Conservation (phyloP, 495 filamentous ascomycete species). For the Hypomontagnella monticulosa region DNA sequence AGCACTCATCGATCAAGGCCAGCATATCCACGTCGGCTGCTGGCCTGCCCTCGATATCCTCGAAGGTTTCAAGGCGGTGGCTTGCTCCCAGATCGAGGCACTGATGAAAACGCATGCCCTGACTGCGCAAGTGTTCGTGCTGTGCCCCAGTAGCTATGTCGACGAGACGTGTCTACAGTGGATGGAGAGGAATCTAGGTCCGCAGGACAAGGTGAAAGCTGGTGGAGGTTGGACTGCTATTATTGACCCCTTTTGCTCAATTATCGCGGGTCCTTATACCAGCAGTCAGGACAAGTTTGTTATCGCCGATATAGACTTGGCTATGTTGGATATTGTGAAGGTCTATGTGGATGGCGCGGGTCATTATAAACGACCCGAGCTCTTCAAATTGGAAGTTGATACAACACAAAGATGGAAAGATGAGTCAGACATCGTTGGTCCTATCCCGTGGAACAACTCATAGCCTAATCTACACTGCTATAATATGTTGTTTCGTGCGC, state of each 20-base stretch:
- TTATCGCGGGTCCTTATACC: constrained; percentile 50
- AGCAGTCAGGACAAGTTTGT: constrained; percentile 48
- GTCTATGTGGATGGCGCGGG: constrained; percentile 53
- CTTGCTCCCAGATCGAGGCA: constrained; percentile 54
- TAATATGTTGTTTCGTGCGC: not conserved
- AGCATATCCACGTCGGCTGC: constrained; percentile 53
- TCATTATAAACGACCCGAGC: constrained; percentile 54
- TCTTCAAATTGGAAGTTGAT: constrained; percentile 50
- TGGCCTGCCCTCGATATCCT: constrained; percentile 56
- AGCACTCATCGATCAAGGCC: constrained; percentile 50
- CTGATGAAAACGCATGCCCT: constrained; percentile 57
- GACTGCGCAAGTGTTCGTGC: constrained; percentile 54
- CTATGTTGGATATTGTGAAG: constrained; percentile 49
- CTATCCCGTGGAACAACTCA: constrained; percentile 33
- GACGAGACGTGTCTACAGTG: constrained; percentile 52
- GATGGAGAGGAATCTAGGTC: constrained; percentile 54
- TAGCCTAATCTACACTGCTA: not conserved
- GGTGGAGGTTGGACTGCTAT: constrained; percentile 55
- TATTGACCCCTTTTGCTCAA: constrained; percentile 49
- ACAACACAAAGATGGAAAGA: constrained; percentile 48
- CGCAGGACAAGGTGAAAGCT: constrained; percentile 51
- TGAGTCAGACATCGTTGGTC: constrained; percentile 43
- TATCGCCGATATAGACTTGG: constrained; percentile 51
- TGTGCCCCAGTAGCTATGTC: constrained; percentile 53
- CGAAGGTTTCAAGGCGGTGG: constrained; percentile 47